phyloP scores from a whole-genome alignment of 192 early-diverging fungal species.

The Backusella circina region DNA sequence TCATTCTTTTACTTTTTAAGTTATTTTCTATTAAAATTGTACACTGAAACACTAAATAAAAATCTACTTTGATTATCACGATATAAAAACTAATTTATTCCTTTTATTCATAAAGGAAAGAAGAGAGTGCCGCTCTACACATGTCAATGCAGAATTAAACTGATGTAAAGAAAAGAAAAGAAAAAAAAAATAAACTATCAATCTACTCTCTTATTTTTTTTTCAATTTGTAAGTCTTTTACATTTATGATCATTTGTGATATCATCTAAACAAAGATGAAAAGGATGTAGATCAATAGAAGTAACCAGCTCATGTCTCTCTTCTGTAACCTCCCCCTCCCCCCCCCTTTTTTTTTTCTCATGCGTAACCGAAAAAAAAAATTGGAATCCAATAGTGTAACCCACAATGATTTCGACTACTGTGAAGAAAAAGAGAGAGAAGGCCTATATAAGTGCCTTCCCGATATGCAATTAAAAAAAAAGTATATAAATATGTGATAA shows the following conservation, averaged over 20 bases:
- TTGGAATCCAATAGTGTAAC: neutral
- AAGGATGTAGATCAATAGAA: neutral
- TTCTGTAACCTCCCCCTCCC: neutral
- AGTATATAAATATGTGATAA: neutral
- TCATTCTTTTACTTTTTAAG: slow-evolving; percentile 5
- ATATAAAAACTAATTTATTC: neutral
- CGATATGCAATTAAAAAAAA: neutral
- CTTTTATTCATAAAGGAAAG: neutral
- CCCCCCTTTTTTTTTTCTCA: neutral
- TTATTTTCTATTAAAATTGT: neutral
- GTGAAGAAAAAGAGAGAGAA: neutral
- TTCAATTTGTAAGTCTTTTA: neutral
- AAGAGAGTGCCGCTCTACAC: neutral
- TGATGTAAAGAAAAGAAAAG: neutral
- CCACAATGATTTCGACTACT: neutral
- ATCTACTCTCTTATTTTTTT: neutral
- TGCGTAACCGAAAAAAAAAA: neutral
- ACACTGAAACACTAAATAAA: neutral
- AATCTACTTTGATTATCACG: neutral
- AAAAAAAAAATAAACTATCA: no score
- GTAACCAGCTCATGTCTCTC: neutral
- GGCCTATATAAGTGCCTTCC: neutral
- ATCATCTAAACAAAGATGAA: neutral
- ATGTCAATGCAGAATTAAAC: neutral
- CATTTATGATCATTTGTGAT: neutral